phyloP scores from a whole-genome alignment of 2,329 filamentous ascomycete species.

The Alternaria hordeiaustralica region DNA sequence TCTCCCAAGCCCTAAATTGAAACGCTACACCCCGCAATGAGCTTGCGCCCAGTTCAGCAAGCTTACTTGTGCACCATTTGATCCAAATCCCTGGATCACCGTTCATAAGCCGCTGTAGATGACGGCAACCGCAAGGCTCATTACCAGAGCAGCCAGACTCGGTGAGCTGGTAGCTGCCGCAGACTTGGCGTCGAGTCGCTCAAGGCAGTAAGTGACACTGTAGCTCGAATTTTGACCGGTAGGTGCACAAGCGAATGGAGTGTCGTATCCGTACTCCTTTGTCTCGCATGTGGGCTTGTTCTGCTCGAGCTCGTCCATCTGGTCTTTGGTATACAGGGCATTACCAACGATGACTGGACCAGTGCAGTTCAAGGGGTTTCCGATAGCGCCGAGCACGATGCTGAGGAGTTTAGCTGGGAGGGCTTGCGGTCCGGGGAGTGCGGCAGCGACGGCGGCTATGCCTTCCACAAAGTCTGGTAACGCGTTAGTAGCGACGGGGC shows the following conservation, averaged over 20 bases:
- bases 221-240: not conserved
- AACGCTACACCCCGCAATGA: too few relatives aligned
- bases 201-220: not conserved
- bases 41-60: too few relatives aligned
- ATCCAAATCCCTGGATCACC: accelerated
- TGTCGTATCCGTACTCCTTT: not conserved
- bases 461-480: not conserved
- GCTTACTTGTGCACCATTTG: too few relatives aligned
- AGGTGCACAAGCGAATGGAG: not conserved
- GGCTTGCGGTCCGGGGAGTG: not conserved
- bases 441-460: not conserved
- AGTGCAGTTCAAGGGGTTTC: not conserved
- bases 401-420: not conserved
- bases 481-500: accelerated
- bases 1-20: too few relatives aligned
- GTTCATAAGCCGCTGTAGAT: not conserved
- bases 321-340: not conserved
- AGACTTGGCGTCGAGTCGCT: not conserved
- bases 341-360: not conserved
- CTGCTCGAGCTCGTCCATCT: not conserved
- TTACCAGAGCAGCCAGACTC: not conserved
- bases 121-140: not conserved
- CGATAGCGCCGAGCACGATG: not conserved
- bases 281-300: not conserved
- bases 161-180: not conserved